These are phyloP conservation scores for Ricinus communis DNA, from an alignment of 345 rosid genomes.

Conservation along the genomic window DNA sequence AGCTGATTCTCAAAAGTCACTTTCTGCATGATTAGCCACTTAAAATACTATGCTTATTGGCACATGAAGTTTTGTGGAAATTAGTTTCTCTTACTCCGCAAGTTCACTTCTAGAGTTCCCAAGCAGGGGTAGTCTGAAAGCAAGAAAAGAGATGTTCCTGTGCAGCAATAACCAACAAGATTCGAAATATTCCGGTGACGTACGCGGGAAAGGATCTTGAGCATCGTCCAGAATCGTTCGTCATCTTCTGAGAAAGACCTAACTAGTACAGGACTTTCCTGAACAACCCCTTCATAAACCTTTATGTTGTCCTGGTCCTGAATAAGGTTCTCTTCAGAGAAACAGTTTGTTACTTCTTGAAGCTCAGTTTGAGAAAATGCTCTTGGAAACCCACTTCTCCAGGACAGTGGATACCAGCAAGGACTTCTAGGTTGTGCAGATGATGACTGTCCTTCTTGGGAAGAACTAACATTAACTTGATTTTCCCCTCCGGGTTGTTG, in stretches of 20 bases:
- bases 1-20: background rate
- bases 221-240: conserved; percentile 42
- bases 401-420: conserved; percentile 43
- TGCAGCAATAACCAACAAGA: conserved; percentile 49
- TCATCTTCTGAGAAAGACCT: conserved; percentile 29
- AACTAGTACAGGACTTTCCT: conserved; percentile 36
- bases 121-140: conserved; percentile 36
- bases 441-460: conserved; percentile 17
- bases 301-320: background rate
- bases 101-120: conserved; percentile 33
- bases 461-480: background rate
- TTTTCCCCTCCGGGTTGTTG: background rate
- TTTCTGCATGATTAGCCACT: background rate
- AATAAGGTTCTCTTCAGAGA: conserved; percentile 24
- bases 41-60: too few species aligned
- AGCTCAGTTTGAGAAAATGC: conserved; percentile 38
- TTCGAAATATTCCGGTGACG: conserved; percentile 46
- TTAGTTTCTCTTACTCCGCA: conserved; percentile 26
- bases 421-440: conserved; percentile 14
- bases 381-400: conserved; percentile 45
- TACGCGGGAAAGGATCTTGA: conserved; percentile 37
- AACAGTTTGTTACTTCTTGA: conserved; percentile 37
- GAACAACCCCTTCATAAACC: conserved; percentile 32
- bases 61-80: background rate
- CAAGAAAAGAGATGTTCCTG: conserved; percentile 29